These are phyloP conservation scores for Lactarius akahatsu DNA, from an alignment of 768 basidiomycete species.

Conservation along the genomic window DNA sequence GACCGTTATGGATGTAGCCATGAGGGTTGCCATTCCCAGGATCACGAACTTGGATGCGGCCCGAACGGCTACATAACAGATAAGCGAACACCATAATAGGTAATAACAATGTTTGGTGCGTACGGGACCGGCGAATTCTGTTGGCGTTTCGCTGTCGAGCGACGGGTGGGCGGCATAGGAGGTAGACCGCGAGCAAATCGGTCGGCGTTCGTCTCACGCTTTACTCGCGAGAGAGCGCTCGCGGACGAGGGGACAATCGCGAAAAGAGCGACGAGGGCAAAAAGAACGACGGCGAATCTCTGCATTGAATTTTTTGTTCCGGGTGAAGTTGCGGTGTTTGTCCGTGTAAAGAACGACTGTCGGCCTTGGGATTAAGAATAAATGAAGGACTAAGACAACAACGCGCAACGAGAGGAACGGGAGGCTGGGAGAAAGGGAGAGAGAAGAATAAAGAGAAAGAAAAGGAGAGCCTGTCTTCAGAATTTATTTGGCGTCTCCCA, in stretches of 20 bases:
- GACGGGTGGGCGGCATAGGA: conserved; percentile 3
- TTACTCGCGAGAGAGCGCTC: background rate
- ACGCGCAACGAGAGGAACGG: background rate
- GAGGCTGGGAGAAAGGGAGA: background rate
- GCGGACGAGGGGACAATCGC: conserved; percentile 6
- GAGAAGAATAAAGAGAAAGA: background rate
- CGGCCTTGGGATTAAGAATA: background rate
- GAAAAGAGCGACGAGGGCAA: conserved; percentile 11
- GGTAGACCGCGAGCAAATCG: conserved; percentile 11
- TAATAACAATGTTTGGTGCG: background rate
- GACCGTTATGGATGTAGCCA: background rate
- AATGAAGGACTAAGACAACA: background rate
- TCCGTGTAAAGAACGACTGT: conserved; percentile 2
- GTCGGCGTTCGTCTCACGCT: conserved; percentile 5
- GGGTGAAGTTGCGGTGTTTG: background rate
- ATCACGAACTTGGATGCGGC: conserved; percentile 5
- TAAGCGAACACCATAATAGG: background rate
- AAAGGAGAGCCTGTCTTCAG: background rate
- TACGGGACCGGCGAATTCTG: background rate
- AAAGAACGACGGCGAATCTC: conserved; percentile 9
- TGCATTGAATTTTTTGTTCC: conserved; percentile 8
- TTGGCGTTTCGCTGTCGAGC: background rate
- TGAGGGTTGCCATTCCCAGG: background rate
- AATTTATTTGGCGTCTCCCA: conserved; percentile 1
- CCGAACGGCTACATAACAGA: background rate